Percentiles rank a stretch among this genome's conserved stretches.
Conservation (phyloP, 1,139 yeast species). For the Sugiyamaella xylanicola region DNA sequence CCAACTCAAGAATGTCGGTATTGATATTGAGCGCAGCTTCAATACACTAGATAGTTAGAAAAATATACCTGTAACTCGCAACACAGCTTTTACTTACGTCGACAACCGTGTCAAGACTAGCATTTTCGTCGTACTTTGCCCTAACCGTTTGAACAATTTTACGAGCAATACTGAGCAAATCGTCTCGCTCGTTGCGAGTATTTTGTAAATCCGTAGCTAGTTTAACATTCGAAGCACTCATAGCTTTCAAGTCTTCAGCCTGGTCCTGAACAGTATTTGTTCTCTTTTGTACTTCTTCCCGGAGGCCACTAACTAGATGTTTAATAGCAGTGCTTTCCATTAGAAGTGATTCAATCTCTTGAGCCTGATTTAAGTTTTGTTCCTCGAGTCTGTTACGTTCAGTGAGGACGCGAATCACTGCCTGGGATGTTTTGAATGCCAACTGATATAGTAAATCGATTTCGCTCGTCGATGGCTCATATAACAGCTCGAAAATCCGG, state of each 20-base stretch:
- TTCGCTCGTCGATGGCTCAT: not conserved
- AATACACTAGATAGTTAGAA: slow-evolving; percentile 17
- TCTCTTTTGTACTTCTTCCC: not conserved
- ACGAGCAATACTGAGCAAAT: not conserved
- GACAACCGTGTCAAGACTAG: slow-evolving; percentile 6
- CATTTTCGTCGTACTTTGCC: slow-evolving; percentile 16
- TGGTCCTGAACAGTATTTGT: not conserved
- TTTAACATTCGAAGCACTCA: not conserved
- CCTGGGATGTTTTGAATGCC: not conserved
- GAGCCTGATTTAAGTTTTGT: slow-evolving; percentile 4
- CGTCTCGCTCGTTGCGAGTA: slow-evolving; percentile 2
- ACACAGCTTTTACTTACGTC: slow-evolving; percentile 13
- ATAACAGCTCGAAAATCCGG: not conserved
- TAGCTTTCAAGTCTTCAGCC: not conserved
- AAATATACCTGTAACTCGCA: not conserved
- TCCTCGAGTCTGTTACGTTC: slow-evolving; percentile 5
- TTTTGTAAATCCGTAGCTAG: not conserved
- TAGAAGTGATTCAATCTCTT: slow-evolving; percentile 9
- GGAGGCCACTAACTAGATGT: not conserved
- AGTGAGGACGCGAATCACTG: not conserved
- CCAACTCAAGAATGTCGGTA: slow-evolving; percentile 17
- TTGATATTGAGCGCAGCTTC: slow-evolving; percentile 15
- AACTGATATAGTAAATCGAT: slow-evolving; percentile 4
- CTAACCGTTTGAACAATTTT: slow-evolving; percentile 8
- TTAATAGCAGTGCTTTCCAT: slow-evolving; percentile 1